These are phyloP conservation scores for Diaporthe destruens DNA, from an alignment of 2,329 filamentous ascomycete species.

Conservation along the genomic window DNA sequence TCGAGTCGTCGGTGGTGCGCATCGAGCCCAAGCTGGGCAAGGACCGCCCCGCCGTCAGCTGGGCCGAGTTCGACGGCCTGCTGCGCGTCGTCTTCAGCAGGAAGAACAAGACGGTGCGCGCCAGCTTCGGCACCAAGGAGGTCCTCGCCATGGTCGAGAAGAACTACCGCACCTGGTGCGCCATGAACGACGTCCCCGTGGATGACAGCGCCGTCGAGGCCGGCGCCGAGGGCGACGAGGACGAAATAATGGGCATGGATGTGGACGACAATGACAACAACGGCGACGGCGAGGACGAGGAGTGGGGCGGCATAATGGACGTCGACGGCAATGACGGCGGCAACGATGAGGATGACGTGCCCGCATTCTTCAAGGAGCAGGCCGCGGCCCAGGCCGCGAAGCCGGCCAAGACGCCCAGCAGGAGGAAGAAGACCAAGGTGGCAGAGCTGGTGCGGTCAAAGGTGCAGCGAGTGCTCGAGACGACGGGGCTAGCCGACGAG, in stretches of 20 bases:
- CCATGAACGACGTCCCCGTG: constrained; percentile 83
- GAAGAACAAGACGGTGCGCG: constrained; percentile 91
- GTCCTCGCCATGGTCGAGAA: constrained; percentile 85
- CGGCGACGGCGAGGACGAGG: constrained; percentile 54
- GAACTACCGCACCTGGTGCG: constrained; percentile 93
- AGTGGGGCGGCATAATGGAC: constrained; percentile 64
- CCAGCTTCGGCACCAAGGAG: constrained; percentile 84
- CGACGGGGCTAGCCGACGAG: constrained; percentile 84
- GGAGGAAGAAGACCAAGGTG: constrained; percentile 84
- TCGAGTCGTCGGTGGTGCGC: constrained; percentile 91
- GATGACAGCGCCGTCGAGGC: constrained; percentile 73
- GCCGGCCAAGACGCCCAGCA: constrained; percentile 71
- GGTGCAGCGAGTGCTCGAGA: constrained; percentile 85
- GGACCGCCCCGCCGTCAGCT: constrained; percentile 85
- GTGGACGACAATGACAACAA: constrained; percentile 56
- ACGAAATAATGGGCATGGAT: constrained; percentile 46
- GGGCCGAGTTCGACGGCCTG: constrained; percentile 95
- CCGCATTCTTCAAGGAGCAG: constrained; percentile 84
- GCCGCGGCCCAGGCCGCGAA: constrained; percentile 56
- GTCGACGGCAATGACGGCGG: constrained; percentile 60
- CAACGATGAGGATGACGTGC: constrained; percentile 78
- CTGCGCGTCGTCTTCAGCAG: constrained; percentile 83
- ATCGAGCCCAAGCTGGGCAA: constrained; percentile 87
- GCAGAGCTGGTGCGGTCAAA: constrained; percentile 87
- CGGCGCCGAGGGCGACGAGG: constrained; percentile 53